Conservation (phyloP, 2,329 filamentous ascomycete genomes). For the Xylariaceae sp. region DNA sequence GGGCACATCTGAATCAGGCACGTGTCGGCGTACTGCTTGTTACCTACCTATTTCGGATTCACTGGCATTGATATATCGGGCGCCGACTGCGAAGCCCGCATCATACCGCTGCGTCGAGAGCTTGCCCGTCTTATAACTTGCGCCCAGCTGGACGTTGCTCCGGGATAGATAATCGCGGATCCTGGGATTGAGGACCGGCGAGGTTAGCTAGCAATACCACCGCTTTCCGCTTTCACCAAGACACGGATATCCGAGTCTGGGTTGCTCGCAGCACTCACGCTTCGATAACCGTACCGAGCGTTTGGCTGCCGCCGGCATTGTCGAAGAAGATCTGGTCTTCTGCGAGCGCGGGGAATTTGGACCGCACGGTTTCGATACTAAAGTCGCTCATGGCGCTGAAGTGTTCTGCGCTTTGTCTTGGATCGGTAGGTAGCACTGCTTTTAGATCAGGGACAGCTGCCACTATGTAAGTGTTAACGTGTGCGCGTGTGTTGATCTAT, state of each 20-base stretch:
- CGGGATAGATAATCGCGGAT: constrained; percentile 62
- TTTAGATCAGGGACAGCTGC: neutral
- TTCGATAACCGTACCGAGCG: constrained; percentile 61
- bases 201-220: neutral
- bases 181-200: constrained; percentile 34
- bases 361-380: constrained; percentile 52
- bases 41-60: constrained; percentile 58
- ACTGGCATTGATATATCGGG: constrained; percentile 65
- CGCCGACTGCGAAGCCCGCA: constrained; percentile 59
- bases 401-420: neutral
- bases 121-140: constrained; percentile 59
- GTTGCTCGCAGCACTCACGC: constrained; percentile 44
- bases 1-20: neutral
- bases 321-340: constrained; percentile 69
- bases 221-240: neutral
- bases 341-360: constrained; percentile 63
- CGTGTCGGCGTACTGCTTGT: neutral
- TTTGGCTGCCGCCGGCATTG: constrained; percentile 73
- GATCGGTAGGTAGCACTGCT: neutral
- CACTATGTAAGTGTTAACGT: neutral
- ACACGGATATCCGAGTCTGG: neutral
- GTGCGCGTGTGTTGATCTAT: neutral
- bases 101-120: constrained; percentile 57
- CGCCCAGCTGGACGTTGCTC: constrained; percentile 73
- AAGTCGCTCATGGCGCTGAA: constrained; percentile 37